Evolutionary conservation across 768 basidiomycete species (phyloP).

Genomic region (Leccinum olivaceopallidum): DNA sequence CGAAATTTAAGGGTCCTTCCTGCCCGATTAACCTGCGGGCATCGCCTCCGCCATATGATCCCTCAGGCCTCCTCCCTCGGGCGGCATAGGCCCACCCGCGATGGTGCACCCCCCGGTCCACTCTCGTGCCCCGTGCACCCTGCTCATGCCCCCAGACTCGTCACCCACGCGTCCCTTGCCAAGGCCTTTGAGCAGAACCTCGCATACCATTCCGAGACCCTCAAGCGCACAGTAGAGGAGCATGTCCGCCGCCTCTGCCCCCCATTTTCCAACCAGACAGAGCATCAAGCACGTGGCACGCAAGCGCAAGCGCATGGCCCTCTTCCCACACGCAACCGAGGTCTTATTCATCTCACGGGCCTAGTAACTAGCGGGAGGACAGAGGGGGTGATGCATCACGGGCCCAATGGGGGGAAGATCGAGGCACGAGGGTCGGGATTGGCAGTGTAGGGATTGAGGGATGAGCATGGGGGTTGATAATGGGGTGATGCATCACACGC

Average conservation of each 20-base stretch:
- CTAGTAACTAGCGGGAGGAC: too few relatives aligned
- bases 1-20: too few relatives aligned
- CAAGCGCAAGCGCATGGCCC: conserved; percentile 70
- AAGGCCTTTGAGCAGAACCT: conserved; percentile 78
- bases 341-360: conserved; percentile 59
- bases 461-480: too few relatives aligned
- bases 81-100: conserved; percentile 94
- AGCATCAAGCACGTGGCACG: conserved; percentile 74
- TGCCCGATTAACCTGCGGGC: too few relatives aligned
- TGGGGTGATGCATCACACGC: too few relatives aligned
- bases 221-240: conserved; percentile 61
- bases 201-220: conserved; percentile 73
- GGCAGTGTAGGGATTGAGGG: too few relatives aligned
- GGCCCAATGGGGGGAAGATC: too few relatives aligned
- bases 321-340: conserved; percentile 83
- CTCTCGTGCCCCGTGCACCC: not conserved
- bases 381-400: too few relatives aligned
- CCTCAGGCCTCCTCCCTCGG: conserved; percentile 44
- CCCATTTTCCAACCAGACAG: conserved; percentile 60
- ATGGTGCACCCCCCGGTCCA: conserved; percentile 48
- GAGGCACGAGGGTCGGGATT: too few relatives aligned
- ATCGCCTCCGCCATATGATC: too few relatives aligned
- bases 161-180: conserved; percentile 86
- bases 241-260: conserved; percentile 51
- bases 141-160: conserved; percentile 49